phyloP scores from a whole-genome alignment of 306 rosid genomes.

The Lithocarpus polystachyus region DNA sequence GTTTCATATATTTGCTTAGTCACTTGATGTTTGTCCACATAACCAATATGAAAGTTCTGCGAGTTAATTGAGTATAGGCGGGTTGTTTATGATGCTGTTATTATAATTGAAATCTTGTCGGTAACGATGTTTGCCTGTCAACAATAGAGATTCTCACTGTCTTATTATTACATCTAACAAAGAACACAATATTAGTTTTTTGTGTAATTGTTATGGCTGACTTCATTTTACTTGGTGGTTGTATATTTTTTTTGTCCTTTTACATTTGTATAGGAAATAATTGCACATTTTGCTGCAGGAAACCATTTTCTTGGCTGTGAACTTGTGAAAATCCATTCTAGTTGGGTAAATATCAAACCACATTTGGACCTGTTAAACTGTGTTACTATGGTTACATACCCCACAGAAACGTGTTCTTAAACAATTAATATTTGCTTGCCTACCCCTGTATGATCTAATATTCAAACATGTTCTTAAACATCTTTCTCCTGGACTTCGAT shows the following conservation, averaged over 20 bases:
- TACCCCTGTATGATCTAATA: background rate
- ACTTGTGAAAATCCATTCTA: background rate
- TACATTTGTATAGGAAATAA: background rate
- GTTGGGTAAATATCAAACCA: background rate
- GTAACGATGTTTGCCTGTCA: background rate
- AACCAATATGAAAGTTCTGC: background rate
- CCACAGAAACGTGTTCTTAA: background rate
- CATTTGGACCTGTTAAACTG: background rate
- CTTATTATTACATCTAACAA: background rate
- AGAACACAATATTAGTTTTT: background rate
- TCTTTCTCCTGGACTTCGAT: background rate
- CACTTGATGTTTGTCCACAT: conserved; percentile 4
- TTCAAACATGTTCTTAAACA: background rate
- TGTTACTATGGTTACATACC: background rate
- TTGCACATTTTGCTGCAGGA: too few species aligned
- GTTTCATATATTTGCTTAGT: background rate
- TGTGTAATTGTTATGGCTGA: background rate
- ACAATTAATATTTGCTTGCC: background rate
- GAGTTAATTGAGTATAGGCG: background rate
- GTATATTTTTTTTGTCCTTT: background rate
- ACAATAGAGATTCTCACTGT: background rate
- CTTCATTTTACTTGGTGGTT: background rate
- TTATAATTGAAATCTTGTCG: background rate
- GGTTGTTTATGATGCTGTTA: background rate
- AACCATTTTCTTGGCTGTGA: too few species aligned